Evolutionary conservation across 345 rosid species (phyloP), one percentile per base, ranked within the genome.

Genomic region (Combretum micranthum): DNA sequence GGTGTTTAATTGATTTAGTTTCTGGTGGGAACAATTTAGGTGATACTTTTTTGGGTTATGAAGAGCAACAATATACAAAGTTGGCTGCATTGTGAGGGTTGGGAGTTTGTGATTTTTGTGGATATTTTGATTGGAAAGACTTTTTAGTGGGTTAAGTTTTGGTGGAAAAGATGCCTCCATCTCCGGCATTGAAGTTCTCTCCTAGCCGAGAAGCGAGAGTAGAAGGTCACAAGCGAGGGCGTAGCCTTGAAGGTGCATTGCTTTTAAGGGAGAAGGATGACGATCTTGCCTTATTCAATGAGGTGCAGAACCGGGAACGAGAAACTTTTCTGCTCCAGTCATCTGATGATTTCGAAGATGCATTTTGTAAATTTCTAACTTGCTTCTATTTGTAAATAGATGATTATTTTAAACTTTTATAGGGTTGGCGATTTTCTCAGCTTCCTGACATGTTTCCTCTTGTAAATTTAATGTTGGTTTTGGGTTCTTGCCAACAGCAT

Each of bases 241-340:
- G 66, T 25, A 89, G 97, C 66, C 69, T 86, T 44, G 99, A 86
- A 61, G 80, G 89, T 14, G 83, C 82, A 42, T 62, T 83, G 66
- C 65, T 77, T 12, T 72, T 77, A 68, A 77, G 57, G 69, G 97
- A 83, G 62, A 80, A 83, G 60, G 96, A 93, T 39, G 99, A 89
- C 1, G 94, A 93, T 72, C 97, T 89, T 53, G 85, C 90, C 2
- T 68, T 93, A 72, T 93, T 93, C 70, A 85, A 76, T 50, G 97
- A 93, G 72, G 67, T 93, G 96, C 96, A 83, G 72, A 75, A 81
- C 44, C 83, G 77, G 68, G 99, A 93, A 71, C 82, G 78, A 45
- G 97, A 87, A 50, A 56, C 63, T 75, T 93, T 93, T 69, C 82
- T 93, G 85, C 92, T 93, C 47, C 86, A 83, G 71, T 75, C 97